Evolutionary conservation across 2,329 filamentous ascomycete genomes (phyloP).

Genomic region (Pseudocercospora ulei): DNA sequence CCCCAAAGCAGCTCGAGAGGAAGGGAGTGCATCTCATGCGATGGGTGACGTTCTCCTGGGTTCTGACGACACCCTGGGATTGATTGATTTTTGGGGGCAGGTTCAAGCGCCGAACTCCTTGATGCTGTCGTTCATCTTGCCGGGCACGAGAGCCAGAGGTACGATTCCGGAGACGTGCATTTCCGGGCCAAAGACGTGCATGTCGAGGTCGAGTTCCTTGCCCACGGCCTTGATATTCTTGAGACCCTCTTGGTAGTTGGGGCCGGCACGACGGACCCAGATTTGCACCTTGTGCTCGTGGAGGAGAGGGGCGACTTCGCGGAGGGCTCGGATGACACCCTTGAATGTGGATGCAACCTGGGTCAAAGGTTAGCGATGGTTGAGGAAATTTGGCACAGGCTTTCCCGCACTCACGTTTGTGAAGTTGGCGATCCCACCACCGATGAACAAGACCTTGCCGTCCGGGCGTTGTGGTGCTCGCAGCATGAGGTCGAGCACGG

Average conservation of each 20-base stretch:
- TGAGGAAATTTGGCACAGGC: too few relatives aligned
- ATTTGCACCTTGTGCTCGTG: slow-evolving; percentile 97
- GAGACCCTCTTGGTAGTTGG: slow-evolving; percentile 99
- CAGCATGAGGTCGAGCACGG: slow-evolving; percentile 94
- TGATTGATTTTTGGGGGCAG: background rate
- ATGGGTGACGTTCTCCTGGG: too few relatives aligned
- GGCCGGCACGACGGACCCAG: slow-evolving; percentile 83
- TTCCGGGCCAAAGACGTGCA: slow-evolving; percentile 77
- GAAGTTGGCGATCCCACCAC: slow-evolving; percentile 99
- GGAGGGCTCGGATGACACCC: slow-evolving; percentile 92
- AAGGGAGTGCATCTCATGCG: slow-evolving; percentile 6
- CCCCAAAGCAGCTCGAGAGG: slow-evolving; percentile 6
- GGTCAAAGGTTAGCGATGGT: slow-evolving; percentile 15
- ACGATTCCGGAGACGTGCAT: slow-evolving; percentile 94
- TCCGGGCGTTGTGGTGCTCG: slow-evolving; percentile 73
- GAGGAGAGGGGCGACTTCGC: slow-evolving; percentile 75
- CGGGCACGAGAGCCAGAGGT: slow-evolving; percentile 64
- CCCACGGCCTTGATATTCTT: slow-evolving; percentile 99
- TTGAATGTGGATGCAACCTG: slow-evolving; percentile 91
- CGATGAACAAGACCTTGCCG: slow-evolving; percentile 98
- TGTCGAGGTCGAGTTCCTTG: slow-evolving; percentile 85
- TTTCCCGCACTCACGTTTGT: slow-evolving; percentile 61
- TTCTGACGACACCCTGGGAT: too few relatives aligned
- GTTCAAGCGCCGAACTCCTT: slow-evolving; percentile 51
- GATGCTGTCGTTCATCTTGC: slow-evolving; percentile 50